Conservation (phyloP, 192 early-diverging fungal species). For the Phlyctochytrium bullatum region DNA sequence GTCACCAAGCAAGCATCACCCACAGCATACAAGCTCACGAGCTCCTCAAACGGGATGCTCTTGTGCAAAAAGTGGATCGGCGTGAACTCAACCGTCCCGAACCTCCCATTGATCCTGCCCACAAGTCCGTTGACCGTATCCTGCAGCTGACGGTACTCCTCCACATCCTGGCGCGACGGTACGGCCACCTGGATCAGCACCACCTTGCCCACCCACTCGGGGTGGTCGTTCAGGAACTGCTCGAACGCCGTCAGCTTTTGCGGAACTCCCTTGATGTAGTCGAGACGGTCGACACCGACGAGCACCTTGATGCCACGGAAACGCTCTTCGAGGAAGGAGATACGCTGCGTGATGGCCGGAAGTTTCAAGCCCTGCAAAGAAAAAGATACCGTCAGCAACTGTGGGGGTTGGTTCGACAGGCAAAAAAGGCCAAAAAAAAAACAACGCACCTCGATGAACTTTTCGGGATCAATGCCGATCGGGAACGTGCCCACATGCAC, state of each 20-base stretch:
- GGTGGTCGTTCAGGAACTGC: conserved; percentile 81
- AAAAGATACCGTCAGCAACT: not conserved
- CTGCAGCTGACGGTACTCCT: conserved; percentile 96
- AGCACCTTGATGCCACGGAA: conserved; percentile 88
- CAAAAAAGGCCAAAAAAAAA: too few species aligned
- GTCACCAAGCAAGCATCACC: conserved; percentile 96
- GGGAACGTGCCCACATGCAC: conserved; percentile 98
- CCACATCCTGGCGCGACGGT: conserved; percentile 95
- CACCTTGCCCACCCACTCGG: conserved; percentile 90
- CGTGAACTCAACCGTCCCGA: conserved; percentile 92
- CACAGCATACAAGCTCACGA: conserved; percentile 93
- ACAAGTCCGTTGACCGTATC: conserved; percentile 95
- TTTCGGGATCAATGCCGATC: conserved; percentile 96
- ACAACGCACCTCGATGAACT: conserved; percentile 70
- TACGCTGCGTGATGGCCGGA: conserved; percentile 65
- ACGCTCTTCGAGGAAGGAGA: conserved; percentile 73
- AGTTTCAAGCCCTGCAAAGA: conserved; percentile 63
- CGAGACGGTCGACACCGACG: conserved; percentile 96
- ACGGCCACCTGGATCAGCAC: conserved; percentile 98
- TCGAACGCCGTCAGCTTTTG: conserved; percentile 98
- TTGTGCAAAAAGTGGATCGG: conserved; percentile 99
- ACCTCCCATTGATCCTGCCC: conserved; percentile 95
- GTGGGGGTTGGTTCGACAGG: too few species aligned
- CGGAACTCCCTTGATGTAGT: conserved; percentile 99
- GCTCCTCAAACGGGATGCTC: conserved; percentile 90